A percentile compares a stretch with the other conserved stretches of the same genome.
Evolutionary conservation across 2,329 filamentous ascomycete genomes (phyloP).

Genomic region (Talaromyces sp.): DNA sequence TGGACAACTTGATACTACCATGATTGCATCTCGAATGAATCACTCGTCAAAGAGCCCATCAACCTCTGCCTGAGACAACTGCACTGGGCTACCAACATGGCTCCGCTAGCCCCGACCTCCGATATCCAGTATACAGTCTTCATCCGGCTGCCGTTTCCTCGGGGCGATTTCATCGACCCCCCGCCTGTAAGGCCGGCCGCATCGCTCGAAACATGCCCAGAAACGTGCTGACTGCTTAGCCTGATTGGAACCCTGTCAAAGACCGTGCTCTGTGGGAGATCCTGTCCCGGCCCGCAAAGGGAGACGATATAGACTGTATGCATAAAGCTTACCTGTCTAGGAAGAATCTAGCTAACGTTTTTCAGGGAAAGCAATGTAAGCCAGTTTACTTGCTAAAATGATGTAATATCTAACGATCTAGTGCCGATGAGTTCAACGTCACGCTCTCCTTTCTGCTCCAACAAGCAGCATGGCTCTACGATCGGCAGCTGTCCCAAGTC

Average conservation of each 20-base stretch:
- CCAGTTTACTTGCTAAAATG: background rate
- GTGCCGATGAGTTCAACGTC: slow-evolving; percentile 73
- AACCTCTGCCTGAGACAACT: no score
- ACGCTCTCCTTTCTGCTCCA: slow-evolving; percentile 84
- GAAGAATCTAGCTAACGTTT: slow-evolving; percentile 14
- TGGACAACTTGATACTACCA: background rate
- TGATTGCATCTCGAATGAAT: background rate
- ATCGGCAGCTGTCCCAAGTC: slow-evolving; percentile 83
- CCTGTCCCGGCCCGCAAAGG: slow-evolving; percentile 73
- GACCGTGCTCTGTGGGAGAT: slow-evolving; percentile 88
- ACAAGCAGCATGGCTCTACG: slow-evolving; percentile 90
- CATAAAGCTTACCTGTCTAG: slow-evolving; percentile 14
- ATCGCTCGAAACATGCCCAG: background rate
- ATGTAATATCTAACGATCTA: slow-evolving; percentile 23
- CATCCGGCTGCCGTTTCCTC: slow-evolving; percentile 80
- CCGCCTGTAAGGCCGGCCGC: slow-evolving; percentile 59
- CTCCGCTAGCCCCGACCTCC: background rate
- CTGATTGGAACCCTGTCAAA: slow-evolving; percentile 82
- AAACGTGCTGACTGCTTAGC: slow-evolving; percentile 44
- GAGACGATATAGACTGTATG: slow-evolving; percentile 77
- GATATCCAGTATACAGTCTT: slow-evolving; percentile 59
- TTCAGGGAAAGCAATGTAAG: slow-evolving; percentile 70
- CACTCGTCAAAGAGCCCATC: background rate
- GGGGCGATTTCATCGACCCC: slow-evolving; percentile 85
- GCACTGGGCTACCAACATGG: background rate